Base-by-base conservation (phyloP, 1,284 basidiomycete species). In the Pseudozyma sp. region DNA sequence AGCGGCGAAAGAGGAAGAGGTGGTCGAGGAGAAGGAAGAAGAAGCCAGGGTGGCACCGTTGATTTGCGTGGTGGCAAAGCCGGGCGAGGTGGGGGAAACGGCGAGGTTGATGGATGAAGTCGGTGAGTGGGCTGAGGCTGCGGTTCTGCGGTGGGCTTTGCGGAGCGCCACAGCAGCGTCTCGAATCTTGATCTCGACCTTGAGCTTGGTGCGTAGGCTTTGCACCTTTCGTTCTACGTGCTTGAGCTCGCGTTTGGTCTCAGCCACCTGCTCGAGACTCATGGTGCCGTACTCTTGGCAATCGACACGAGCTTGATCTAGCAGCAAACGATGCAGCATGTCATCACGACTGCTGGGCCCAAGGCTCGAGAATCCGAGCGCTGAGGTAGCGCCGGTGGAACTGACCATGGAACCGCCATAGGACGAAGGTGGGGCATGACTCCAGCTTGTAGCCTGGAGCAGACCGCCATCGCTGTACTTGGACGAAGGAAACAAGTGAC, bases 141-240 rank as follows among this genome's bases (percentile, higher is more conserved):
- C 63, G 5, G 75, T 70, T 52, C 64, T 66, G 2, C 71, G 63
- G 53, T 75, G 68, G 51, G 77, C 76, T 36, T 64, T 77, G 44
- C 78, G 75, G 10, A 81, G 60, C 21, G 76, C 76, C n/a, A 78
- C 67, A 38, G 79, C 78, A 18, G 78, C 79, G 47, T 81, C 79
- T 18, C 78, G 60, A 36, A 81, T 77, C 43, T 70, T 65, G 53
- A 65, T 73, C 43, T 80, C 76, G 36, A 81, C 78, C 40, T 76
- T 76, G 56, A 81, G 70, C 53, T 81, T 81, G 43, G 60, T 63
- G 49, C 71, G 70, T 2, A 77, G 54, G 34, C 58, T 67, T 35
- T 59, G 52, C 0, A 75, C 47, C n/a, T 69, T 70, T 40, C 59
- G 52, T 34, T 79, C 78, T 49, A 79, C 58, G 16, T 67, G 72